Base-by-base conservation (phyloP, 1,284 basidiomycete genomes). In the Uromyces viciae-fabae region DNA sequence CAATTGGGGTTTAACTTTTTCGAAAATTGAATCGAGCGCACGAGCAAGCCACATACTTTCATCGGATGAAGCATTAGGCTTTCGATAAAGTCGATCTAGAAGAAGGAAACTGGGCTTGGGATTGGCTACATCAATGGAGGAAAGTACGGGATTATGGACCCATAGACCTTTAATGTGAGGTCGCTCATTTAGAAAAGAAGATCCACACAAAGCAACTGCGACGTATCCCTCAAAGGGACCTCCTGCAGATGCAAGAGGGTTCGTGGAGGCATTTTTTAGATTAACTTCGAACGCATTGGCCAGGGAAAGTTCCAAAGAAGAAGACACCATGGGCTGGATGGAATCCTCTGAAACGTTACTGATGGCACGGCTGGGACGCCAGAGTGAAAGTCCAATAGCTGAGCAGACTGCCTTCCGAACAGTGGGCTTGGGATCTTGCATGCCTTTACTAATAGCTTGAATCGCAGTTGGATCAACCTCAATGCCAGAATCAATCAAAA, bases 151-250 rank as follows among this genome's bases (percentile, higher is more conserved):
- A 68, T 87, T 87, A 25, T 83, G 83, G 14, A 82, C 66, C 33
- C 84, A 72, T 54, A 83, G 46, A 22, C 81, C 81, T 31, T 83
- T 83, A 66, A 82, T 78, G 56, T 15, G n/a, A 43, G 60, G 17
- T 3, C 42, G 28, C 28, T 71, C 49, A 58, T 52, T 31, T 86
- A 81, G 38, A 11, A 69, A 49, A 14, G 60, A 46, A 25, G 79
- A 74, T 31, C 60, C 52, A n/a, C 94, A 86, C 2, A 91, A 86
- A 0, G 93, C 90, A 28, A 91, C 85, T 0, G 92, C 91, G 14
- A 94, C 89, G 84, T 94, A 96, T 0, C 92, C 94, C 84, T 96
- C 94, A 43, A 94, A 85, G 33, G 92, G 90, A 0, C 92, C 91
- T 0, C 89, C 89, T 42, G 89, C 86, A 0, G 89, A 85, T 68